A percentile compares a stretch with the other conserved stretches of the same genome.
Evolutionary conservation across 2,329 filamentous ascomycete species (phyloP).

Genomic region (Penicillium rolfsii): DNA sequence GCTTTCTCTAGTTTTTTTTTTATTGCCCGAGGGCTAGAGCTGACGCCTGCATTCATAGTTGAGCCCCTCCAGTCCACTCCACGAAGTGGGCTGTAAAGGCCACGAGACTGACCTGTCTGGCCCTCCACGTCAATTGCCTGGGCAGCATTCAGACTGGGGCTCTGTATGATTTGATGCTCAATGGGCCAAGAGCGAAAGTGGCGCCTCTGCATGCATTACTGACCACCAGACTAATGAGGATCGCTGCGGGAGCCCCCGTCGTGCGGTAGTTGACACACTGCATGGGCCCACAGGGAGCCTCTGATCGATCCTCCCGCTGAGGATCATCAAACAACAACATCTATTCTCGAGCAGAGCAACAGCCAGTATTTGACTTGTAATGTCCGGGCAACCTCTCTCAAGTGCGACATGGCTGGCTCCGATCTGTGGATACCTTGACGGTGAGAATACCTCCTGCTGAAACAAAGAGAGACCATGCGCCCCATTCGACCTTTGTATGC

Average conservation of each 20-base stretch:
- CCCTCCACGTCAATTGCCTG: background rate
- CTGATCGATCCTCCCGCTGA: conserved; percentile 6
- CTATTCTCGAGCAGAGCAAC: background rate
- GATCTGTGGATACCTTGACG: background rate
- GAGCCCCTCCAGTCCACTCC: background rate
- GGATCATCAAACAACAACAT: conserved; percentile 7
- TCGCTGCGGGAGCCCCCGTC: background rate
- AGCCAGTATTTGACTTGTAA: background rate
- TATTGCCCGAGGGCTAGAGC: background rate
- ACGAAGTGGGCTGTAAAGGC: too few relatives aligned
- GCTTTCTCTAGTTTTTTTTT: background rate
- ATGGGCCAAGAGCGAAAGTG: background rate
- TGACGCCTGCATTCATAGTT: background rate
- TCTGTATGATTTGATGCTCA: background rate
- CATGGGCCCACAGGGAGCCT: conserved; percentile 9
- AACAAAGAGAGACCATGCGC: conserved; percentile 11
- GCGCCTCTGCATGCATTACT: conserved; percentile 3
- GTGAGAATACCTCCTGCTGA: background rate
- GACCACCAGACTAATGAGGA: background rate
- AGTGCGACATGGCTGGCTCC: background rate
- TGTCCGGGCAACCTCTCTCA: background rate
- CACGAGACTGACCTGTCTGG: background rate
- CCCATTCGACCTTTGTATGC: conserved; percentile 16
- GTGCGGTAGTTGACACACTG: conserved; percentile 13
- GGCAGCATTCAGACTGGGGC: background rate